Conservation (phyloP, 2,329 filamentous ascomycete species). For the Colletotrichum lentis region DNA sequence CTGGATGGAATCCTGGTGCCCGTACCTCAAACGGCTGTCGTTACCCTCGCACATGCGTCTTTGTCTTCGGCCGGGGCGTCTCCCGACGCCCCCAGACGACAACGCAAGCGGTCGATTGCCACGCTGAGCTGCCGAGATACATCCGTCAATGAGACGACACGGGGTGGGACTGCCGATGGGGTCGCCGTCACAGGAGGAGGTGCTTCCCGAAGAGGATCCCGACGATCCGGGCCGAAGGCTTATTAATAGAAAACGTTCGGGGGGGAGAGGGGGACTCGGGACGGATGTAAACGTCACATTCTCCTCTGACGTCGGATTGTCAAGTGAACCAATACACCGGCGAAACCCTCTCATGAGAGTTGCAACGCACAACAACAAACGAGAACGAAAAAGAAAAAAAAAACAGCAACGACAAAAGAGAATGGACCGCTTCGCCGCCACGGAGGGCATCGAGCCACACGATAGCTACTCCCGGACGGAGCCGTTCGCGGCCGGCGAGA, state of each 20-base stretch:
- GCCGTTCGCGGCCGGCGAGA: slow-evolving; percentile 31
- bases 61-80: no score
- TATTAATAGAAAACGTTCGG: neutral
- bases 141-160: neutral
- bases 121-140: neutral
- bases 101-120: neutral
- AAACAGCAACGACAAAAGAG: neutral
- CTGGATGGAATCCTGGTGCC: no score
- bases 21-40: no score
- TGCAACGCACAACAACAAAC: neutral
- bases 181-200: neutral
- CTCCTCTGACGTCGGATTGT: neutral
- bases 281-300: slow-evolving; percentile 23
- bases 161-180: neutral
- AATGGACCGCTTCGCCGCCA: slow-evolving; percentile 24
- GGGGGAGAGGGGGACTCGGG: neutral
- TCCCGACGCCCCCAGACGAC: no score
- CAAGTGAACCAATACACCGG: no score
- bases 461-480: slow-evolving; percentile 35
- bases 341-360: no score
- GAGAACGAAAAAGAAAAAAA: no score
- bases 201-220: slow-evolving; percentile 15
- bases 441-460: slow-evolving; percentile 30
- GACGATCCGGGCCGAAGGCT: slow-evolving; percentile 30
- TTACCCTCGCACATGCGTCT: no score